Evolutionary conservation across 192 early-diverging fungal species (phyloP).

Genomic region (Mortierella claussenii): DNA sequence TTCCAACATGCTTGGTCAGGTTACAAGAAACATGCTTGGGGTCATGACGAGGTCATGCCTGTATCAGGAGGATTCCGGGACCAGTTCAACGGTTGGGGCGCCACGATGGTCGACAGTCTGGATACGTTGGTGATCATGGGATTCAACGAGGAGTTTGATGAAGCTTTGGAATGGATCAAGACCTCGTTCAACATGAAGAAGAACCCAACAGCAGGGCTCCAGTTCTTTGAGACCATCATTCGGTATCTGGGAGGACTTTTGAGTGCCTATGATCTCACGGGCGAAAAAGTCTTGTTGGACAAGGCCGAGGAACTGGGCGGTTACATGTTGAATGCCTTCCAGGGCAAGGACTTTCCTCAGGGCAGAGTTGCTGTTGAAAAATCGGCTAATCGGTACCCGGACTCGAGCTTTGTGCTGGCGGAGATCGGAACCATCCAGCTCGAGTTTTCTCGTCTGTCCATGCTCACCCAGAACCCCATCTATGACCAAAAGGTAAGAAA

Average conservation of each 20-base stretch:
- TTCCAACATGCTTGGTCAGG: slow-evolving; percentile 79
- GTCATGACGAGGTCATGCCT: slow-evolving; percentile 75
- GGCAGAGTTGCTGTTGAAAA: slow-evolving; percentile 18
- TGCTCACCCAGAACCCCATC: slow-evolving; percentile 76
- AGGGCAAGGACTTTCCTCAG: slow-evolving; percentile 11
- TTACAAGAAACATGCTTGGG: slow-evolving; percentile 82
- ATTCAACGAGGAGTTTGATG: slow-evolving; percentile 79
- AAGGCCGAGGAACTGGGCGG: slow-evolving; percentile 79
- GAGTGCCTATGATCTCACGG: slow-evolving; percentile 85
- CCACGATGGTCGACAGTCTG: slow-evolving; percentile 86
- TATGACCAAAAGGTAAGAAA: slow-evolving; percentile 74
- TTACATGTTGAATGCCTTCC: slow-evolving; percentile 76
- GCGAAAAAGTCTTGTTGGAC: slow-evolving; percentile 71
- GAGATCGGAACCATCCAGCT: slow-evolving; percentile 84
- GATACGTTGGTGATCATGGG: slow-evolving; percentile 92
- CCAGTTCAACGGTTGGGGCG: slow-evolving; percentile 67
- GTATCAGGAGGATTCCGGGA: slow-evolving; percentile 45
- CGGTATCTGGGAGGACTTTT: slow-evolving; percentile 81
- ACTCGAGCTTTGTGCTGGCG: slow-evolving; percentile 58
- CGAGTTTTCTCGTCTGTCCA: slow-evolving; percentile 84
- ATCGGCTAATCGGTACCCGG: slow-evolving; percentile 12
- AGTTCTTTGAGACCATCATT: slow-evolving; percentile 89
- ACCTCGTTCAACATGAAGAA: slow-evolving; percentile 64
- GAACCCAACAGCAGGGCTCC: slow-evolving; percentile 56
- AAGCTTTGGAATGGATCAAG: slow-evolving; percentile 73